A percentile compares a stretch with the other conserved stretches of the same genome.
Conservation (phyloP, 2,329 filamentous ascomycete genomes). For the Sclerotinia minor region DNA sequence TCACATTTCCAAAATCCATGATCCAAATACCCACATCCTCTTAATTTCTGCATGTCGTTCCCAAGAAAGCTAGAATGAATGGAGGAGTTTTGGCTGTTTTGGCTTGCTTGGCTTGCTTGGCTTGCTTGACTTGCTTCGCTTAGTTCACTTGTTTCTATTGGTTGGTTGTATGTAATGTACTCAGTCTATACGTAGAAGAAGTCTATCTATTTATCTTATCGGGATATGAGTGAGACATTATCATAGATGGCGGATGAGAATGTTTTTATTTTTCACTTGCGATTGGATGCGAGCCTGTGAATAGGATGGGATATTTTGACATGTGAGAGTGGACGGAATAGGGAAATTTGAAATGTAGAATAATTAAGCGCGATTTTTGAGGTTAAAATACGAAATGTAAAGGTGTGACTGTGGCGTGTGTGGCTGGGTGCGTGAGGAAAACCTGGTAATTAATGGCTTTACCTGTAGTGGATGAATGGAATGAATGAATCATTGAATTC, state of each 20-base stretch:
- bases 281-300: too few relatives aligned
- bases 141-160: neutral
- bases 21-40: neutral
- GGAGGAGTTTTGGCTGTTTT: too few relatives aligned
- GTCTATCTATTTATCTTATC: neutral
- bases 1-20: neutral
- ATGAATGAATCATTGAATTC: neutral
- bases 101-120: neutral
- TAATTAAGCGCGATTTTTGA: neutral
- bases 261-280: too few relatives aligned
- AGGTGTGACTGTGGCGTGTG: conserved; percentile 11
- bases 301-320: neutral
- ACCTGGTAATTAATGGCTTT: neutral
- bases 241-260: neutral
- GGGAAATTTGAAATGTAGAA: too few relatives aligned
- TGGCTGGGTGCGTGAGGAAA: neutral
- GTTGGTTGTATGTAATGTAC: neutral
- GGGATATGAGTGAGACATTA: conserved; percentile 10
- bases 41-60: conserved; percentile 7
- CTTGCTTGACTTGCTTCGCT: too few relatives aligned
- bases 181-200: too few relatives aligned
- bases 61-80: neutral
- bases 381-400: neutral
- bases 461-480: too few relatives aligned
- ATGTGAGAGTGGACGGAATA: neutral